A percentile compares a stretch with the other conserved stretches of the same genome.
phyloP scores from a whole-genome alignment of 164 flowering plant species.

The Chimonanthus praecox region DNA sequence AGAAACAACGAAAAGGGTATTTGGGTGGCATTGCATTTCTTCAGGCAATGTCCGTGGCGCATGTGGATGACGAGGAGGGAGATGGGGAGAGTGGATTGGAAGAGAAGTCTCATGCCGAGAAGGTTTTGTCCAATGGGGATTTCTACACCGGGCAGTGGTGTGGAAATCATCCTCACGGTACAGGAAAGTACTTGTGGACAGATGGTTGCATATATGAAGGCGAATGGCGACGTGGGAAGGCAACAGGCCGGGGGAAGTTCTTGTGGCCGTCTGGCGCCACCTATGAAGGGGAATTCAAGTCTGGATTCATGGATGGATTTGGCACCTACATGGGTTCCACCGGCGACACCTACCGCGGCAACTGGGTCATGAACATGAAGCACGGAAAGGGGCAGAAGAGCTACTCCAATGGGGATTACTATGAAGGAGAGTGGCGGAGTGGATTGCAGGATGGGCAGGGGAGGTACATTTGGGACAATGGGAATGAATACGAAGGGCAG shows the following conservation, averaged over 20 bases:
- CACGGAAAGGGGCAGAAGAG: slow-evolving; percentile 65
- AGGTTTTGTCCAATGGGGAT: slow-evolving; percentile 57
- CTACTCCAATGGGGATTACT: slow-evolving; percentile 65
- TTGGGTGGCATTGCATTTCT: background rate
- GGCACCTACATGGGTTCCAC: slow-evolving; percentile 61
- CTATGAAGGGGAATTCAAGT: slow-evolving; percentile 79
- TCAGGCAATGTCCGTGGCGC: slow-evolving; percentile 29
- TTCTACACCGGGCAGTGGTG: slow-evolving; percentile 74
- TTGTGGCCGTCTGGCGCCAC: slow-evolving; percentile 95
- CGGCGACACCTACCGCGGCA: slow-evolving; percentile 63
- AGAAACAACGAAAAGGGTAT: background rate
- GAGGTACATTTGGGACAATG: slow-evolving; percentile 62
- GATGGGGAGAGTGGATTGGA: slow-evolving; percentile 21
- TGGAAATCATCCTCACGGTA: slow-evolving; percentile 53
- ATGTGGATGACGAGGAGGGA: slow-evolving; percentile 53
- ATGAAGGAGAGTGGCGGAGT: slow-evolving; percentile 77
- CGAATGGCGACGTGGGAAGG: slow-evolving; percentile 66
- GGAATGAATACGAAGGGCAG: slow-evolving; percentile 50
- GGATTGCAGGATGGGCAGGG: slow-evolving; percentile 77
- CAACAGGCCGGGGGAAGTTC: slow-evolving; percentile 67
- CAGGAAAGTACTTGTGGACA: slow-evolving; percentile 77
- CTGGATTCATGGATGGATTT: slow-evolving; percentile 77
- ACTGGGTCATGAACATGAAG: slow-evolving; percentile 64
- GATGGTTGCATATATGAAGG: slow-evolving; percentile 95
- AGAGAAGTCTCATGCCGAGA: slow-evolving; percentile 38